These are phyloP conservation scores for Exophiala xenobiotica DNA, from an alignment of 2,329 filamentous ascomycete species.

Conservation along the genomic window DNA sequence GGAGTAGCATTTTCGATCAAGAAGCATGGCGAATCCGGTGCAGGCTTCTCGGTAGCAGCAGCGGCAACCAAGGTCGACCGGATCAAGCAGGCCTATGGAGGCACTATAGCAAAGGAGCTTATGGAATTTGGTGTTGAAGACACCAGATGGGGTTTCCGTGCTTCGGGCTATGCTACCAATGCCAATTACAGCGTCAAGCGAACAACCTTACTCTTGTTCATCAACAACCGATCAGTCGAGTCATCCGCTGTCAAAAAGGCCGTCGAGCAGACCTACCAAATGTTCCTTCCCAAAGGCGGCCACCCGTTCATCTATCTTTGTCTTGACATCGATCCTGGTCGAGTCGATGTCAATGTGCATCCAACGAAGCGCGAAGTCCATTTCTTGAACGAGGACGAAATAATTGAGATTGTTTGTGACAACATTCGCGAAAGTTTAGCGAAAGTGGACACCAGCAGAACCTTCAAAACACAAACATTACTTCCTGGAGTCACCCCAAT, in stretches of 20 bases:
- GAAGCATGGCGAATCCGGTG: constrained; percentile 85
- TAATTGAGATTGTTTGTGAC: constrained; percentile 80
- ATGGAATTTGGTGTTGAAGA: constrained; percentile 72
- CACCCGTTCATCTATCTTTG: constrained; percentile 93
- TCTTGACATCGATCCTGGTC: constrained; percentile 84
- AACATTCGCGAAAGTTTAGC: constrained; percentile 75
- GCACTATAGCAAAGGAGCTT: constrained; percentile 80
- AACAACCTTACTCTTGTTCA: constrained; percentile 84
- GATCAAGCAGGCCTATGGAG: constrained; percentile 87
- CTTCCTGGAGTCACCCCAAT: constrained; percentile 64
- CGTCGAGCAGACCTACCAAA: constrained; percentile 82
- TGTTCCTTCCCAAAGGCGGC: constrained; percentile 86
- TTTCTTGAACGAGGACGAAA: constrained; percentile 96
- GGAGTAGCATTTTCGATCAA: constrained; percentile 96
- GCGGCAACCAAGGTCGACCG: constrained; percentile 73
- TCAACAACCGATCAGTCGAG: constrained; percentile 93
- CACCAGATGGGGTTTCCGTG: constrained; percentile 78
- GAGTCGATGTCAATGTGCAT: constrained; percentile 96
- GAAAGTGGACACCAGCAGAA: constrained; percentile 87
- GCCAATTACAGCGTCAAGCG: constrained; percentile 94
- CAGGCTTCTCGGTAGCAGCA: constrained; percentile 75
- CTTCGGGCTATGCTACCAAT: constrained; percentile 79
- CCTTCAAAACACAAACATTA: constrained; percentile 89
- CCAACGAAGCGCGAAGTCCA: constrained; percentile 96
- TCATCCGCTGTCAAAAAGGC: constrained; percentile 85